Conservation (phyloP, 176 grass and related monocot species). For the Musa troglodytarum region DNA sequence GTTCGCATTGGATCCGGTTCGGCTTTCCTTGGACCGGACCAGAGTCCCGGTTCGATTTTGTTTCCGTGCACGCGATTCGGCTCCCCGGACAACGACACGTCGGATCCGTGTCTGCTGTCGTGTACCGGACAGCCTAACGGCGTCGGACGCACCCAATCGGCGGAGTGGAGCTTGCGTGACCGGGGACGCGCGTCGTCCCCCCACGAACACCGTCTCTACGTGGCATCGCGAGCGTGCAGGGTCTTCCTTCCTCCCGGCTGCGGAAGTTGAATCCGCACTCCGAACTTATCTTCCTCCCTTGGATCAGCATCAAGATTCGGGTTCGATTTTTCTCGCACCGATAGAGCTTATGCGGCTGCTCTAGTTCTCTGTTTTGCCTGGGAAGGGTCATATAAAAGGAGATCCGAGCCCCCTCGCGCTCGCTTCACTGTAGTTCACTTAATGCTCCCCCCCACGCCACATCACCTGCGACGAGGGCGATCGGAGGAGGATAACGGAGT, state of each 20-base stretch:
- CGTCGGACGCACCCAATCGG: not conserved
- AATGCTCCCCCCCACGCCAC: not conserved
- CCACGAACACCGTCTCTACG: not conserved
- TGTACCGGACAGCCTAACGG: not conserved
- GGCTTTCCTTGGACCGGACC: too few species aligned
- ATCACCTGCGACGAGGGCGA: conserved; percentile 4
- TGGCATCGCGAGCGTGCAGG: not conserved
- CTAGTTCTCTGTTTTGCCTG: not conserved
- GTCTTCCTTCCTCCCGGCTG: too few species aligned
- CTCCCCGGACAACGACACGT: too few species aligned
- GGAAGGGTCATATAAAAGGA: not conserved
- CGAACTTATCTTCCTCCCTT: not conserved
- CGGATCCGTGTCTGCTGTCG: not conserved
- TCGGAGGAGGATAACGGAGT: not conserved
- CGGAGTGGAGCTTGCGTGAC: not conserved
- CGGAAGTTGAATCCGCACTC: not conserved
- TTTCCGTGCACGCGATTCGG: too few species aligned
- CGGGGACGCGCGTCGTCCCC: not conserved
- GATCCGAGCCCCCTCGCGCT: not conserved
- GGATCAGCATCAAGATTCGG: not conserved
- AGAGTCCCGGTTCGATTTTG: too few species aligned
- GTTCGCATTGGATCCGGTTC: too few species aligned
- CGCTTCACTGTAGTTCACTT: not conserved
- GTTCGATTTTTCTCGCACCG: not conserved
- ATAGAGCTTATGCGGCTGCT: not conserved